Percentiles rank a stretch among this genome's conserved stretches.
Evolutionary conservation across 2,329 filamentous ascomycete genomes (phyloP).

Genomic region (Verticillium dahliae): DNA sequence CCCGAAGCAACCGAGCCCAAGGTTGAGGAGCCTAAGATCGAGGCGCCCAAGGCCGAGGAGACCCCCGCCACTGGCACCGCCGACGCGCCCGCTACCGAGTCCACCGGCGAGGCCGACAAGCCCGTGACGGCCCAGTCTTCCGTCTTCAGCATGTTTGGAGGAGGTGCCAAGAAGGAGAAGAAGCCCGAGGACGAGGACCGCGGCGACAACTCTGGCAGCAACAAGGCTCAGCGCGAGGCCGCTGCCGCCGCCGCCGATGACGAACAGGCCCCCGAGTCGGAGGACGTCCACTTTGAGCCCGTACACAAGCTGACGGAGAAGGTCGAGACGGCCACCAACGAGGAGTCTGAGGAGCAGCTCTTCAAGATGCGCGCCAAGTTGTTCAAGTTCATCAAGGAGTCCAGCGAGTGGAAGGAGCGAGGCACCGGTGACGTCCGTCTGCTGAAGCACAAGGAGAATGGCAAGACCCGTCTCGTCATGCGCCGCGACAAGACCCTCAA

Average conservation of each 20-base stretch:
- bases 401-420: constrained; percentile 97
- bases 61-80: constrained; percentile 17
- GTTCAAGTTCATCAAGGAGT: constrained; percentile 93
- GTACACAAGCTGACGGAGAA: constrained; percentile 95
- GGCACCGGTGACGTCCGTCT: constrained; percentile 94
- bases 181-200: constrained; percentile 77
- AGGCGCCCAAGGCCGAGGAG: constrained; percentile 23
- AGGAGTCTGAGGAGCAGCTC: constrained; percentile 92
- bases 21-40: constrained; percentile 42
- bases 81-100: constrained; percentile 1
- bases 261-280: constrained; percentile 76
- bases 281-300: constrained; percentile 95
- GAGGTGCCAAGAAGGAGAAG: constrained; percentile 94
- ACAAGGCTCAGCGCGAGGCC: constrained; percentile 67
- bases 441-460: constrained; percentile 97
- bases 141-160: constrained; percentile 98
- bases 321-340: constrained; percentile 95
- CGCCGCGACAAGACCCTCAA: constrained; percentile 99
- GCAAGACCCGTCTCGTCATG: constrained; percentile 97
- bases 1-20: constrained; percentile 47
- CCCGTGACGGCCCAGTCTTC: constrained; percentile 48
- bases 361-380: constrained; percentile 99
- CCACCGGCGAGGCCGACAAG: constrained; percentile 22
- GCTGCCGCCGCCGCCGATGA: constrained; percentile 53
- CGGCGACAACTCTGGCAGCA: constrained; percentile 82